Conservation (phyloP, 1,284 basidiomycete genomes). For the Moesziomyces antarcticus region DNA sequence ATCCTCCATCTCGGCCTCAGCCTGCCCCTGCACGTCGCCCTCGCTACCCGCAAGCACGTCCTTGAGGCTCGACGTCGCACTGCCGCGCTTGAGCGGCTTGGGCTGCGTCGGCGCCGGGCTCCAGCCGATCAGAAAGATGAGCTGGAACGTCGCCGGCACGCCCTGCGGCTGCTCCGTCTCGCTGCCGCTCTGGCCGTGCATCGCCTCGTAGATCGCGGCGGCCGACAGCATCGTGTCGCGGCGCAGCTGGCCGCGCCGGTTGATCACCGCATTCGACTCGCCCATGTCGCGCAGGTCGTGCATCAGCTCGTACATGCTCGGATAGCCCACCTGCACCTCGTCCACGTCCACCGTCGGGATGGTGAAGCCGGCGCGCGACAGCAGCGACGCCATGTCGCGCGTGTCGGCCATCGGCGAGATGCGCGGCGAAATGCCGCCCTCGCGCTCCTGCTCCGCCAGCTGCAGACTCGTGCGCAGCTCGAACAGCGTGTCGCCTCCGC, state of each 20-base stretch:
- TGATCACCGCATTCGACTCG: slow-evolving; percentile 88
- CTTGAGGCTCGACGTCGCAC: slow-evolving; percentile 81
- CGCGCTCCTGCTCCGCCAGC: slow-evolving; percentile 90
- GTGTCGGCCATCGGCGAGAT: slow-evolving; percentile 97
- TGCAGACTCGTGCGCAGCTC: slow-evolving; percentile 91
- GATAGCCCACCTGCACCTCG: slow-evolving; percentile 89
- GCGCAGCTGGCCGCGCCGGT: slow-evolving; percentile 74
- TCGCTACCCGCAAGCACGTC: slow-evolving; percentile 70
- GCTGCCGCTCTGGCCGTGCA: slow-evolving; percentile 68
- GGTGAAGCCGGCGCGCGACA: slow-evolving; percentile 91
- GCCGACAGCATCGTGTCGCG: slow-evolving; percentile 91
- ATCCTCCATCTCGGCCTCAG: slow-evolving; percentile 19
- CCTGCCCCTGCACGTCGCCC: slow-evolving; percentile 27
- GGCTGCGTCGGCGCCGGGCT: slow-evolving; percentile 87
- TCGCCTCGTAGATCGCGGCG: slow-evolving; percentile 88
- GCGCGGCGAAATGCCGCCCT: slow-evolving; percentile 94
- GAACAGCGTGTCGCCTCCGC: slow-evolving; percentile 96
- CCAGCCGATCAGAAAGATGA: slow-evolving; percentile 99
- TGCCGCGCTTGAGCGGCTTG: slow-evolving; percentile 85
- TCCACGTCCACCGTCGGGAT: slow-evolving; percentile 95
- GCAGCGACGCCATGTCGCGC: slow-evolving; percentile 73
- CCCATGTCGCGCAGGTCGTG: slow-evolving; percentile 96
- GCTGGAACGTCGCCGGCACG: slow-evolving; percentile 93
- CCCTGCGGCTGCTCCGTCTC: slow-evolving; percentile 72
- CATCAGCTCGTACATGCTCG: slow-evolving; percentile 95